phyloP scores from a whole-genome alignment of 139 green algal species.

The Bryopsis sp. region DNA sequence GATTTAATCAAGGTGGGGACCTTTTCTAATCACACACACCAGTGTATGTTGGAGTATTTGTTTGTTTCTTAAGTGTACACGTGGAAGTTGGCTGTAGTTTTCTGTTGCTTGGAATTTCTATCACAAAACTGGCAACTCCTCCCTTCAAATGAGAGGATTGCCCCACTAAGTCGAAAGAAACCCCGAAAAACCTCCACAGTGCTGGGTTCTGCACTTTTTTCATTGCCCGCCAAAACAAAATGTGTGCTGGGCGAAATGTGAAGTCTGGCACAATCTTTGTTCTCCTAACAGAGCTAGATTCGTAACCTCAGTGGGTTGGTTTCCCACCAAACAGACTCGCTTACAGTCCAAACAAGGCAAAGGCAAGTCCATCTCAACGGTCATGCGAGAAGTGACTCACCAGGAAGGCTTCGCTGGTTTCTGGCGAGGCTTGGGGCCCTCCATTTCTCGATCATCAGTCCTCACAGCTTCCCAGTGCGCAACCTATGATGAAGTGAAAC shows the following conservation, averaged over 20 bases:
- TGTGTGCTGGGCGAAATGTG: too few species aligned
- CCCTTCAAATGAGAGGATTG: too few species aligned
- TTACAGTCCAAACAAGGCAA: neutral
- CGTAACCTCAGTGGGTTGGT: neutral
- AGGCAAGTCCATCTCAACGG: neutral
- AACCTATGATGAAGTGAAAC: conserved; percentile 62
- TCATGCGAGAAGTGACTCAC: neutral
- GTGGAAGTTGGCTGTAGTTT: neutral
- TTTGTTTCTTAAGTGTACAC: neutral
- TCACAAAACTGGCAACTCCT: neutral
- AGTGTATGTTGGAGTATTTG: neutral
- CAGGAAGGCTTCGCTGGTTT: neutral
- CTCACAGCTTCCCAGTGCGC: conserved; percentile 67
- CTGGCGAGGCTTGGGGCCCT: neutral
- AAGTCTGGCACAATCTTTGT: neutral
- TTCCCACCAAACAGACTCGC: conserved; percentile 7
- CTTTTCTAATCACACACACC: neutral
- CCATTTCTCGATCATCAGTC: conserved; percentile 31
- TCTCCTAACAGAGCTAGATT: neutral
- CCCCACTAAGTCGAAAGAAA: too few species aligned
- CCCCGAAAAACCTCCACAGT: too few species aligned
- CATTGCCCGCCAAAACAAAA: too few species aligned
- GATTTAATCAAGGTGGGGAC: conserved; percentile 54
- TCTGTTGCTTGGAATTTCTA: neutral
- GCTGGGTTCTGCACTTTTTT: too few species aligned